A percentile compares a stretch with the other conserved stretches of the same genome.
Evolutionary conservation across 2,329 filamentous ascomycete species (phyloP).

Genomic region (Beauveria rudraprayagi): DNA sequence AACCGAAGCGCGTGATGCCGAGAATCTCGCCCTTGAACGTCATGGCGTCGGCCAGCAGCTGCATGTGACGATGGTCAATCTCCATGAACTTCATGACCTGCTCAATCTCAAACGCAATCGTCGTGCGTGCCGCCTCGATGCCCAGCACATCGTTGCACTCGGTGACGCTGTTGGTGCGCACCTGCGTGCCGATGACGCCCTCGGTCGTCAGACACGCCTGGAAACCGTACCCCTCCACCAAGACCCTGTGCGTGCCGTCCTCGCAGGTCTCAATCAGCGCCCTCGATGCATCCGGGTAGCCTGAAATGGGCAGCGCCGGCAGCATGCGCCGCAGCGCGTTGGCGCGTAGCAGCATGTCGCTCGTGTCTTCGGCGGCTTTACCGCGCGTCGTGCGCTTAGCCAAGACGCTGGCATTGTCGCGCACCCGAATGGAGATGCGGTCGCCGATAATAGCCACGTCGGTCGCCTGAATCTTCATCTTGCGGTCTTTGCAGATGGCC

Average conservation of each 20-base stretch:
- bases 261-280: conserved; percentile 84
- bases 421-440: conserved; percentile 66
- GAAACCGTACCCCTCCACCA: conserved; percentile 93
- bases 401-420: conserved; percentile 43
- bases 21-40: conserved; percentile 97
- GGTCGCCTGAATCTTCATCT: conserved; percentile 63
- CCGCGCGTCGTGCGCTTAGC: conserved; percentile 39
- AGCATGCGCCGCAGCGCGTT: conserved; percentile 79
- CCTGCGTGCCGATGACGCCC: conserved; percentile 71
- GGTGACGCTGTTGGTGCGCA: conserved; percentile 79
- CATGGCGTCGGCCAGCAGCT: conserved; percentile 95
- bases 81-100: conserved; percentile 89
- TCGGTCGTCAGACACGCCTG: conserved; percentile 86
- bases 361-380: conserved; percentile 36
- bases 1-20: conserved; percentile 90
- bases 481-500: conserved; percentile 73
- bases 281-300: conserved; percentile 76
- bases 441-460: conserved; percentile 55
- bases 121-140: conserved; percentile 85
- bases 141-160: conserved; percentile 81
- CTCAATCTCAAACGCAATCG: conserved; percentile 82
- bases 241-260: conserved; percentile 58
- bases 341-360: conserved; percentile 61
- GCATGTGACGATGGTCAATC: conserved; percentile 97
- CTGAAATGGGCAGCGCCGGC: conserved; percentile 77